Base-by-base conservation (phyloP, 148 eudicot genomes). In the Chenopodium formosanum region DNA sequence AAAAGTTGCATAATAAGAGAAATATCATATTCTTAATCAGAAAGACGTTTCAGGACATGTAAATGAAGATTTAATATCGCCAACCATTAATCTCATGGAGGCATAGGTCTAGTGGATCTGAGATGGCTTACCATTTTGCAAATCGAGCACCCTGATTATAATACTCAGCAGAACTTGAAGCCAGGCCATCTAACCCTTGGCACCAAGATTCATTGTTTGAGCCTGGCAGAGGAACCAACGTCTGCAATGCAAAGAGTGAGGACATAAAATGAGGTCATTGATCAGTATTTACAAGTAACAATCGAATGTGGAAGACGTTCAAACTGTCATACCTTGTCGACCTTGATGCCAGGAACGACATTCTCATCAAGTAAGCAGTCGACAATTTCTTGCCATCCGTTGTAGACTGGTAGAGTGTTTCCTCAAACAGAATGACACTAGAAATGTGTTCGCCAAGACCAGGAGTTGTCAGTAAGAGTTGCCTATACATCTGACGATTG, bases 151-250 rank as follows among this genome's bases (percentile, higher is more conserved):
- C 98, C 84, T 94, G 98, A 77, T 88, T 91, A 40, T 94, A 94
- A 89, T 94, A 94, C 79, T 91, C 98, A 53, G 98, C 95, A 74
- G 97, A 89, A 74, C 98, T 89, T 80, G 97, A 93, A 74, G 95
- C 94, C 88, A 94, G 79, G 75, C 97, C 97, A 87, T 94, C 98
- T 82, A 94, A 83, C 44, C 98, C 97, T 87, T 93, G 97, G 82
- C 98, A 94, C 98, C 98, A 94, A 46, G 98, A 94, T 84, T 94
- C 98, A 83, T 93, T 90, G 86, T 94, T 91, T 80, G 98, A 94
- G 40, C 97, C 98, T 29, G 98, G 94, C 14, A 94, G 79, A 71
- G 98, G 95, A 73, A 86, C 86, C 89, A 94, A 89, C 88, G 94
- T 97, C 97, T 94, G 89, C n/a, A 82, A 77, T 87, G 27, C 0